phyloP scores from a whole-genome alignment of 2,329 filamentous ascomycete species.

The Phyllosticta paracitricarpa region DNA sequence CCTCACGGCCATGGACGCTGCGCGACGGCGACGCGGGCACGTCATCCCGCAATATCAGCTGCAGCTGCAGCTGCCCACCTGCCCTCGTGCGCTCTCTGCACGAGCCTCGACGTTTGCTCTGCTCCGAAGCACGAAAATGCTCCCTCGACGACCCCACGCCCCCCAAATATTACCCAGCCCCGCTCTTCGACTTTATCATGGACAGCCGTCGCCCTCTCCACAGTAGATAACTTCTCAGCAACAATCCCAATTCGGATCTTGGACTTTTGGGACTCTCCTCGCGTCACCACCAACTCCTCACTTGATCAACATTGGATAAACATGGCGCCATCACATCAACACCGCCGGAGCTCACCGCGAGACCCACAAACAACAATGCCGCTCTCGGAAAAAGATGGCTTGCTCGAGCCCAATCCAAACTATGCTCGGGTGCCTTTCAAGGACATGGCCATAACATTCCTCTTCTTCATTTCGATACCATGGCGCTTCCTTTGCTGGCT shows the following conservation, averaged over 20 bases:
- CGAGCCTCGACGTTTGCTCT: neutral
- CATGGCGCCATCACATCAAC: neutral
- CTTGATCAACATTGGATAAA: neutral
- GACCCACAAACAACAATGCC: neutral
- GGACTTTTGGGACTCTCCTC: neutral
- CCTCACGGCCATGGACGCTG: neutral
- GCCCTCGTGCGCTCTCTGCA: neutral
- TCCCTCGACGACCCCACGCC: neutral
- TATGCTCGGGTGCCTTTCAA: neutral
- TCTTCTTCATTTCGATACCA: neutral
- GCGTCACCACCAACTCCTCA: neutral
- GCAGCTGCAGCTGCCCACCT: neutral
- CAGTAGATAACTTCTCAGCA: neutral
- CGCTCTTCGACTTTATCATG: neutral
- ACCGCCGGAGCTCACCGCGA: neutral
- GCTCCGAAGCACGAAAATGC: neutral
- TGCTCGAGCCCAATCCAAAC: neutral
- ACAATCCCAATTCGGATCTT: neutral
- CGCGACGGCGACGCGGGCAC: neutral
- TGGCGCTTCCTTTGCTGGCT: neutral
- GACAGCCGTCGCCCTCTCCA: too few species aligned
- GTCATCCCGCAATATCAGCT: neutral
- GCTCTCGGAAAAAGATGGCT: neutral
- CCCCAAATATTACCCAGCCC: neutral
- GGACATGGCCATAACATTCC: neutral